Evolutionary conservation across 768 basidiomycete genomes (phyloP).

Genomic region (Udeniomyces megalosporus): DNA sequence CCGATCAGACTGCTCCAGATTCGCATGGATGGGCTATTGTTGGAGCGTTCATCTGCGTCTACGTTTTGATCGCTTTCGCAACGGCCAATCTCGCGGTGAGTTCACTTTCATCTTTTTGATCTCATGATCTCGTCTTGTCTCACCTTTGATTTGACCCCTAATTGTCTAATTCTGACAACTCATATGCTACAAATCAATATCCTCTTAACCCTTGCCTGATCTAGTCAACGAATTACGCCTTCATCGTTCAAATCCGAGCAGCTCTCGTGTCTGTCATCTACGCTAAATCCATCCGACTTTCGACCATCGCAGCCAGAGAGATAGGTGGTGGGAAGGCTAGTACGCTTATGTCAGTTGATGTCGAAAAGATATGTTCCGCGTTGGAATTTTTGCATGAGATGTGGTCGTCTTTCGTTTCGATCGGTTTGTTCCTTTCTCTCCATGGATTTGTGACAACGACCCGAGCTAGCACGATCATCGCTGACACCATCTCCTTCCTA

Average conservation of each 20-base stretch:
- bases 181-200: too few species aligned
- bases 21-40: slow-evolving; percentile 5
- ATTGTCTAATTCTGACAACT: too few species aligned
- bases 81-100: background rate
- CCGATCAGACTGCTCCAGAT: background rate
- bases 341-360: slow-evolving; percentile 10
- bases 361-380: background rate
- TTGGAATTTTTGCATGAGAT: slow-evolving; percentile 4
- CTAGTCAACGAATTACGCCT: too few species aligned
- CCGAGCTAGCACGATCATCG: too few species aligned
- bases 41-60: slow-evolving; percentile 7
- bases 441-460: too few species aligned
- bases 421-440: background rate
- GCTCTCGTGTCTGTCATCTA: slow-evolving; percentile 1
- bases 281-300: background rate
- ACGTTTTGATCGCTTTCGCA: background rate
- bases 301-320: slow-evolving; percentile 1
- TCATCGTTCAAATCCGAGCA: background rate
- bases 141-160: too few species aligned
- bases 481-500: background rate
- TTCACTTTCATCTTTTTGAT: too few species aligned
- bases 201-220: too few species aligned
- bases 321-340: slow-evolving; percentile 3
- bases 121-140: too few species aligned
- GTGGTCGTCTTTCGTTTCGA: background rate